These are phyloP conservation scores for Begonia masoniana DNA, from an alignment of 306 rosid genomes.

Conservation along the genomic window DNA sequence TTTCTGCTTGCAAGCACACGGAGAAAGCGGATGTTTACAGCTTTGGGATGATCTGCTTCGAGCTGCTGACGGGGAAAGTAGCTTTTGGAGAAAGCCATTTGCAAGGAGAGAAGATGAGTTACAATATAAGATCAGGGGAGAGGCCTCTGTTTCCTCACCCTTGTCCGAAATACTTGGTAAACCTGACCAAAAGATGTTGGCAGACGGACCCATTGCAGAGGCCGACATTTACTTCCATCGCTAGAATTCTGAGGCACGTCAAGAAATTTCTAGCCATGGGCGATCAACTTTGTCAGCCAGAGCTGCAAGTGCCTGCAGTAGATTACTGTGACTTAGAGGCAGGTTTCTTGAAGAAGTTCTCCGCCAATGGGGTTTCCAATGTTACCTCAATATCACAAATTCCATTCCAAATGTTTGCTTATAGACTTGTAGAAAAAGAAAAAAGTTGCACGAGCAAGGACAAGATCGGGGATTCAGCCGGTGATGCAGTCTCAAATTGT, in stretches of 20 bases:
- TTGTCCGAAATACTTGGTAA: constrained; percentile 75
- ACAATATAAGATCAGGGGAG: constrained; percentile 69
- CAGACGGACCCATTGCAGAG: constrained; percentile 65
- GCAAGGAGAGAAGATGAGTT: constrained; percentile 55
- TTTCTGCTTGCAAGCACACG: constrained; percentile 22
- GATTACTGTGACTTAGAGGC: constrained; percentile 69
- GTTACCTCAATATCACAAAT: constrained; percentile 34
- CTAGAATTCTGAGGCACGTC: constrained; percentile 60
- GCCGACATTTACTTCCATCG: constrained; percentile 71
- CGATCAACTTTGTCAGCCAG: constrained; percentile 35
- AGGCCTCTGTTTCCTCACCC: constrained; percentile 82
- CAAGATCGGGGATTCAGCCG: constrained; percentile 18
- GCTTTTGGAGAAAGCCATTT: constrained; percentile 73
- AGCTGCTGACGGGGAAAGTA: constrained; percentile 77
- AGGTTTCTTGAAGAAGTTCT: constrained; percentile 32
- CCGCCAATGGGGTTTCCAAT: constrained; percentile 14
- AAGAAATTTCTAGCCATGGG: constrained; percentile 65
- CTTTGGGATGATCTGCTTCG: constrained; percentile 82
- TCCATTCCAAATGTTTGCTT: constrained; percentile 81
- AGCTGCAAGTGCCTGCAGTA: constrained; percentile 31
- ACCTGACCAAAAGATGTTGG: constrained; percentile 75
- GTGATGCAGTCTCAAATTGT: constrained; percentile 12
- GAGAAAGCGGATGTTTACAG: constrained; percentile 89
- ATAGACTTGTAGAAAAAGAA: constrained; percentile 50
- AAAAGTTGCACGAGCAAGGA: constrained; percentile 26